Evolutionary conservation across 495 filamentous ascomycete species (phyloP).

Genomic region (Clavariopsis aquatica): DNA sequence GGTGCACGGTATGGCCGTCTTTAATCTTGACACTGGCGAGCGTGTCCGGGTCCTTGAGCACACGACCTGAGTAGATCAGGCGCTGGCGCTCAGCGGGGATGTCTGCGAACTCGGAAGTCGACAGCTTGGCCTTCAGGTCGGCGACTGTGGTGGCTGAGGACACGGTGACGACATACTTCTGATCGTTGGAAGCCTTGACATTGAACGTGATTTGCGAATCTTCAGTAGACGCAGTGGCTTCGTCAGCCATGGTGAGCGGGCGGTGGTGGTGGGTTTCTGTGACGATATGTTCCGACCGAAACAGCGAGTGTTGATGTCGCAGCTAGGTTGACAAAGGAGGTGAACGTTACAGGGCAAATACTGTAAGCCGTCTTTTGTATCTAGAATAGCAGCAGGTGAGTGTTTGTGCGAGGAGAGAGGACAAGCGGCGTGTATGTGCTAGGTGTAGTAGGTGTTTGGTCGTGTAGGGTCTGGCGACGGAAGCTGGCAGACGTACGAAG

Average conservation of each 20-base stretch:
- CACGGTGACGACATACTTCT: constrained; percentile 78
- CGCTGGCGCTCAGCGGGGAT: constrained; percentile 84
- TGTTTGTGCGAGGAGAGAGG: background rate
- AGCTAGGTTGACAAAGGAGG: too few species aligned
- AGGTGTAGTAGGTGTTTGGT: background rate
- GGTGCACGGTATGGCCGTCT: constrained; percentile 89
- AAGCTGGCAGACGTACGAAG: background rate
- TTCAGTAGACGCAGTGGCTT: constrained; percentile 49
- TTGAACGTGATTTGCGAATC: constrained; percentile 80
- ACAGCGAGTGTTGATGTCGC: background rate
- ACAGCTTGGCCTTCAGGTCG: constrained; percentile 86
- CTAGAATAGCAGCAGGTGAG: background rate
- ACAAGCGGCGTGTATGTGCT: too few species aligned
- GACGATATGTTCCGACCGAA: background rate
- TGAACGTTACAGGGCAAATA: too few species aligned
- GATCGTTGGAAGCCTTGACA: constrained; percentile 86
- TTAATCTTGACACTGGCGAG: constrained; percentile 90
- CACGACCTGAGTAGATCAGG: constrained; percentile 94
- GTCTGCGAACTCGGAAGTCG: constrained; percentile 75
- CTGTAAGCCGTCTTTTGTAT: background rate
- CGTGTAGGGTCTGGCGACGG: background rate
- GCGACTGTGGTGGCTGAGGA: constrained; percentile 72
- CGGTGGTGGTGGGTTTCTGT: background rate
- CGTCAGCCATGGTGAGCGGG: constrained; percentile 49
- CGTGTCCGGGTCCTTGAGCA: constrained; percentile 90